These are phyloP conservation scores for Leccinum pachyderme DNA, from an alignment of 1,284 basidiomycete species.

Conservation along the genomic window DNA sequence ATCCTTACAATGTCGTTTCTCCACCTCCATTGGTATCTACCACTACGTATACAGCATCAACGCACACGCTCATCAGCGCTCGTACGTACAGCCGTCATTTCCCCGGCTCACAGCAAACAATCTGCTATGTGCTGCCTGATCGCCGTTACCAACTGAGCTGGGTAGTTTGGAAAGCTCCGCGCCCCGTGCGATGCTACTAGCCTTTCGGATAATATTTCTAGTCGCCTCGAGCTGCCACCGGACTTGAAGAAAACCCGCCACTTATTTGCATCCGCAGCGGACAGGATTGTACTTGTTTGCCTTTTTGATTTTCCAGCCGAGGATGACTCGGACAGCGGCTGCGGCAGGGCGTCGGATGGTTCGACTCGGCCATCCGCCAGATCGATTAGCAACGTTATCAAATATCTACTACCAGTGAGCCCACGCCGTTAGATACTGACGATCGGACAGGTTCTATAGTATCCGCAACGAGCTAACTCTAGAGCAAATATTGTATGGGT, in stretches of 20 bases:
- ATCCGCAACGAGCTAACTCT: background rate
- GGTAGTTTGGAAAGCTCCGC: background rate
- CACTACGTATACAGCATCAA: background rate
- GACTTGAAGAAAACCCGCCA: background rate
- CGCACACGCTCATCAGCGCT: background rate
- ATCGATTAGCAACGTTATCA: background rate
- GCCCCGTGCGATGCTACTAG: background rate
- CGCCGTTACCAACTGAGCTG: background rate
- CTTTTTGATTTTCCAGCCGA: background rate
- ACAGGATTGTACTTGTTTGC: background rate
- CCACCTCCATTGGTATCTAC: background rate
- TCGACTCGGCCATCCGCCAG: background rate
- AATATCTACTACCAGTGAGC: background rate
- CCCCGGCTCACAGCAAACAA: background rate
- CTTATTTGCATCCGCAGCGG: conserved; percentile 1
- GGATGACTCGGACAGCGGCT: background rate
- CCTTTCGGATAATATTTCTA: background rate
- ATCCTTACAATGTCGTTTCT: background rate
- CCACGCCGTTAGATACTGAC: background rate
- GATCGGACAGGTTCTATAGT: background rate
- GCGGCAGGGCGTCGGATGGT: background rate
- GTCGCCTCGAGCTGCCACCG: background rate
- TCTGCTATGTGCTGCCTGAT: background rate
- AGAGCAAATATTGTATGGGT: background rate
- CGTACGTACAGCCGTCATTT: background rate